phyloP scores from a whole-genome alignment of 768 basidiomycete species.

The Mycena leptocephala region DNA sequence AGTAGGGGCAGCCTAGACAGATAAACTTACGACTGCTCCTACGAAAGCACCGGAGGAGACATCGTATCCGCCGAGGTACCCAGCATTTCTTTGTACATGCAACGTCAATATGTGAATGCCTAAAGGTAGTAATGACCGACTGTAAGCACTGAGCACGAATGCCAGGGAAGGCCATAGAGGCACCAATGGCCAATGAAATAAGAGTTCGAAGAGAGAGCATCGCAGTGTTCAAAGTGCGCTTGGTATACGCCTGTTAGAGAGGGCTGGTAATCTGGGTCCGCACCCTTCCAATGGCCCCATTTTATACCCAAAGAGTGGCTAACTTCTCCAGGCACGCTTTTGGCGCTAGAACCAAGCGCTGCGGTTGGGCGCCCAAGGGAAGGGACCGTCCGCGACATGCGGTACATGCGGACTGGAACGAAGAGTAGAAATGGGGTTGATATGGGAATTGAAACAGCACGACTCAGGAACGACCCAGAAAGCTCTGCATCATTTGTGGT shows the following conservation, averaged over 20 bases:
- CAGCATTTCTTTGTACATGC: slow-evolving; percentile 2
- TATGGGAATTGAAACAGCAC: too few species aligned
- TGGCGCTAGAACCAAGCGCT: too few species aligned
- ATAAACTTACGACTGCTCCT: slow-evolving; percentile 7
- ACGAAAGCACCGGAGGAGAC: not conserved
- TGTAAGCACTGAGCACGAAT: slow-evolving; percentile 3
- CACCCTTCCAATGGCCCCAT: not conserved
- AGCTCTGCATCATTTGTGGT: too few species aligned
- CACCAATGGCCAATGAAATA: not conserved
- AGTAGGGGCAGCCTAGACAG: not conserved
- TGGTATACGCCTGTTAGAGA: slow-evolving; percentile 5
- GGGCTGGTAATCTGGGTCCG: not conserved
- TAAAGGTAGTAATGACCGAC: not conserved
- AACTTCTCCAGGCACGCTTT: too few species aligned
- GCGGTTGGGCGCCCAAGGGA: too few species aligned
- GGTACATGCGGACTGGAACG: too few species aligned
- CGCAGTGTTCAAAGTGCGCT: slow-evolving; percentile 4
- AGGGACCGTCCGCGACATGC: too few species aligned
- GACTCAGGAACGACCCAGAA: too few species aligned
- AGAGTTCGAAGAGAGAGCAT: slow-evolving; percentile 3
- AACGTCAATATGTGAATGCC: not conserved
- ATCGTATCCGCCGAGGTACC: slow-evolving; percentile 8
- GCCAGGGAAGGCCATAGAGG: not conserved
- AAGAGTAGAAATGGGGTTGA: too few species aligned
- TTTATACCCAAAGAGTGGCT: too few species aligned